Evolutionary conservation across 2,329 filamentous ascomycete species (phyloP).

Genomic region (Microsporum audouinii): DNA sequence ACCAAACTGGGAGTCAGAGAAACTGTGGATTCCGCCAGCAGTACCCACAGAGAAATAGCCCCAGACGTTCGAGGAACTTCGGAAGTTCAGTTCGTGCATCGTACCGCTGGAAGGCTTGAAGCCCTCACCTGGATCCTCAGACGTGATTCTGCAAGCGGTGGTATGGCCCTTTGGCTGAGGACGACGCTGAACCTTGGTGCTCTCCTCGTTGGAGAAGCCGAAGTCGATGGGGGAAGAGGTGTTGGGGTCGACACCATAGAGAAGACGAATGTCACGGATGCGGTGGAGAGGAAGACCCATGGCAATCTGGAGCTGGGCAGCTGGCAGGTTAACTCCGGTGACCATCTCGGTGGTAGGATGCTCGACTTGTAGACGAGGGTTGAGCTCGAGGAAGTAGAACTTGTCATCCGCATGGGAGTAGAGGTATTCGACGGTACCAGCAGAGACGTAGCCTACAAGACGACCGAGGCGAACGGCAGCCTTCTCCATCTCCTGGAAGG

Average conservation of each 20-base stretch:
- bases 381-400: slow-evolving; percentile 98
- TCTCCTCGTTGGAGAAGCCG: slow-evolving; percentile 80
- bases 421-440: slow-evolving; percentile 96
- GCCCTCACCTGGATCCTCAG: slow-evolving; percentile 94
- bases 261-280: slow-evolving; percentile 86
- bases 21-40: slow-evolving; percentile 94
- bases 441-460: slow-evolving; percentile 95
- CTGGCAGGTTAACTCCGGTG: slow-evolving; percentile 89
- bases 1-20: slow-evolving; percentile 97
- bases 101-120: slow-evolving; percentile 99
- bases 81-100: slow-evolving; percentile 98
- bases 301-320: slow-evolving; percentile 94
- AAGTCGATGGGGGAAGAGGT: slow-evolving; percentile 84
- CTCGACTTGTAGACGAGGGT: slow-evolving; percentile 98
- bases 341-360: slow-evolving; percentile 99
- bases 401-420: slow-evolving; percentile 97
- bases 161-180: slow-evolving; percentile 93
- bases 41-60: slow-evolving; percentile 99
- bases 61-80: slow-evolving; percentile 97
- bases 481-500: slow-evolving; percentile 93
- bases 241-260: slow-evolving; percentile 92
- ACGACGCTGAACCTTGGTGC: slow-evolving; percentile 71
- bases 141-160: slow-evolving; percentile 97
- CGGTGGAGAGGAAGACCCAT: slow-evolving; percentile 96
- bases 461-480: slow-evolving; percentile 87